Conservation (phyloP, 257 asterid genomes). For the Solanum pimpinellifolium region DNA sequence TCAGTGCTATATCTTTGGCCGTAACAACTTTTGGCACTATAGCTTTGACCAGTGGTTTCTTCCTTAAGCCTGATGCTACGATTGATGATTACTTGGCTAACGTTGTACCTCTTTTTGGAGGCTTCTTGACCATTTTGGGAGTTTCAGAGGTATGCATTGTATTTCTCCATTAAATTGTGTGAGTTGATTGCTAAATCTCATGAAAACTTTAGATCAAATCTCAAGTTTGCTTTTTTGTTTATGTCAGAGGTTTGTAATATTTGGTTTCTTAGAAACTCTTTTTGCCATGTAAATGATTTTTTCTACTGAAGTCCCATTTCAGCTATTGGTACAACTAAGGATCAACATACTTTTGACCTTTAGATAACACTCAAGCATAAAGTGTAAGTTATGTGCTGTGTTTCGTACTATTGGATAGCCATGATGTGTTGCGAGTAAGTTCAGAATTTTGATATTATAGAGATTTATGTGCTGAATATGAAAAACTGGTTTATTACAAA, state of each 20-base stretch:
- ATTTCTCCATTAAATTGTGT: neutral
- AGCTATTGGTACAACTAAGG: neutral
- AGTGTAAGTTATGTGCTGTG: neutral
- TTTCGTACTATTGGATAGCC: neutral
- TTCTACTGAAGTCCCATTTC: neutral
- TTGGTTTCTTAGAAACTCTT: neutral
- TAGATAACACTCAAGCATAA: neutral
- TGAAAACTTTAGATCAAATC: neutral
- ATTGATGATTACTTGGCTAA: slow-evolving; percentile 53
- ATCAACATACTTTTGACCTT: neutral
- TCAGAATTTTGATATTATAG: neutral
- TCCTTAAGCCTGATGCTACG: slow-evolving; percentile 73
- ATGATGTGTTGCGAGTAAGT: neutral
- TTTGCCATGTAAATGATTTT: neutral
- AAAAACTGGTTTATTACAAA: neutral
- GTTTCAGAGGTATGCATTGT: slow-evolving; percentile 72
- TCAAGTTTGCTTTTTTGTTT: neutral
- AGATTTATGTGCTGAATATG: neutral
- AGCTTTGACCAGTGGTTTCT: slow-evolving; percentile 81
- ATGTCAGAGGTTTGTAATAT: neutral
- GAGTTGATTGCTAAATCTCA: neutral
- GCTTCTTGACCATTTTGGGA: slow-evolving; percentile 76
- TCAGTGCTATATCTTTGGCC: slow-evolving; percentile 56
- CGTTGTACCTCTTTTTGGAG: slow-evolving; percentile 79
- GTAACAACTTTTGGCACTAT: slow-evolving; percentile 76